phyloP scores from a whole-genome alignment of 139 green algal genomes.

The Chlorella sp. region DNA sequence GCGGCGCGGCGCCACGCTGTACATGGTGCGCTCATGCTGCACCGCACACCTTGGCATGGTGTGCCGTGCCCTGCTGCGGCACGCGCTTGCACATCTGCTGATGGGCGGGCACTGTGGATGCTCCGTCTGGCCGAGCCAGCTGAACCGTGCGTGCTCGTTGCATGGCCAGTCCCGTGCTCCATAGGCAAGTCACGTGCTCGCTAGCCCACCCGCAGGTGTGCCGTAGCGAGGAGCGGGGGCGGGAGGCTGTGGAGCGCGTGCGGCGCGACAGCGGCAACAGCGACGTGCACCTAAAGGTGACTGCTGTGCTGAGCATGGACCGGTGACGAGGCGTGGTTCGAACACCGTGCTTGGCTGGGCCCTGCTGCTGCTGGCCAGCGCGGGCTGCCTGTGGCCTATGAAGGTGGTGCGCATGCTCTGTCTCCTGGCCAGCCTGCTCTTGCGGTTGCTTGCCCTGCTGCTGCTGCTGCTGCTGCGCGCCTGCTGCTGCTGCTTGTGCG shows the following conservation, averaged over 20 bases:
- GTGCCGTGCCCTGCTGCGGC: not conserved
- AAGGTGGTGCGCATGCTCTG: not conserved
- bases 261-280: constrained; percentile 51
- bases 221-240: constrained; percentile 56
- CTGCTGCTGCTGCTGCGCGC: not conserved
- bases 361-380: too few species aligned
- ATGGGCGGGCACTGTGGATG: not conserved
- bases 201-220: constrained; percentile 54
- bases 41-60: too few species aligned
- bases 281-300: constrained; percentile 62
- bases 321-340: too few species aligned
- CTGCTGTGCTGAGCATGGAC: too few species aligned
- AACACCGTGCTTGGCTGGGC: too few species aligned
- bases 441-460: not conserved
- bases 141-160: not conserved
- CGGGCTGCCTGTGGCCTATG: too few species aligned
- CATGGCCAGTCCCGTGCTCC: too few species aligned
- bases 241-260: constrained; percentile 50
- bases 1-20: constrained; percentile 49
- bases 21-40: constrained; percentile 47
- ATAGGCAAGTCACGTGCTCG: too few species aligned
- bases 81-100: too few species aligned
- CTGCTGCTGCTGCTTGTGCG: too few species aligned
- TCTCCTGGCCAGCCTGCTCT: not conserved
- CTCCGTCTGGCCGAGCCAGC: not conserved